A percentile compares a stretch with the other conserved stretches of the same genome.
Conservation (phyloP, 176 grass and related monocot species). For the Hordeum vulgare region MorexV3_pseudomolecules_assembly NC_058519.1:394716205-394716704, state of each 20-base stretch:
- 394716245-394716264: conserved; percentile 5
- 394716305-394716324: background rate
- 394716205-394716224: background rate
- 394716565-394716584: conserved; percentile 89
- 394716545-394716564: conserved; percentile 51
- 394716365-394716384: conserved; percentile 36
- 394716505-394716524: conserved; percentile 3
- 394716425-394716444: conserved; percentile 91
- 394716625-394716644: conserved; percentile 68
- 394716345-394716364: background rate
- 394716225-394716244: background rate
- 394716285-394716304: background rate
- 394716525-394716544: conserved; percentile 32
- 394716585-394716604: conserved; percentile 68
- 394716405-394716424: conserved; percentile 73
- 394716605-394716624: conserved; percentile 79
- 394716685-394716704: conserved; percentile 76
- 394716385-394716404: conserved; percentile 79
- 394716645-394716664: conserved; percentile 63
- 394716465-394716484: conserved; percentile 96
- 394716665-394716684: conserved; percentile 57
- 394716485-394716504: conserved; percentile 1
- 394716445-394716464: conserved; percentile 99
- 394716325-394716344: conserved; percentile 10
- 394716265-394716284: background rate